Evolutionary conservation across 83 land plant genomes (phyloP).

Genomic region (Diphasiastrum complanatum): DNA sequence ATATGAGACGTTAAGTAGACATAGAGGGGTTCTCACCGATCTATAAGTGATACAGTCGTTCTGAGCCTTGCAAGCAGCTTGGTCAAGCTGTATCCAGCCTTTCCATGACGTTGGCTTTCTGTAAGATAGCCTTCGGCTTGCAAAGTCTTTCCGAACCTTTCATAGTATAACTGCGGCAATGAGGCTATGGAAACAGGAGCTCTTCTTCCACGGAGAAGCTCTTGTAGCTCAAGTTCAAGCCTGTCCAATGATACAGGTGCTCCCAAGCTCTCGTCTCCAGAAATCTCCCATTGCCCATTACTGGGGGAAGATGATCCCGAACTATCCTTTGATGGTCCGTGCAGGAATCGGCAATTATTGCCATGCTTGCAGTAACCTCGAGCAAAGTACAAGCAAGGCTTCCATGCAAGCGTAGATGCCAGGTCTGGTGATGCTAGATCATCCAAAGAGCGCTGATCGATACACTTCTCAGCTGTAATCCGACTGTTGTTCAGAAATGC

Average conservation of each 20-base stretch:
- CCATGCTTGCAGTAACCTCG: slow-evolving; percentile 37
- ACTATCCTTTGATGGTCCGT: slow-evolving; percentile 1
- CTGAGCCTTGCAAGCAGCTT: slow-evolving; percentile 24
- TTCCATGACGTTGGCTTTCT: slow-evolving; percentile 36
- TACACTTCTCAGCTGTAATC: slow-evolving; percentile 1
- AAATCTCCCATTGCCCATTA: neutral
- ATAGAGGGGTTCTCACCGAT: too few species aligned
- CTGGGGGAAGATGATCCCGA: neutral
- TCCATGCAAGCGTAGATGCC: slow-evolving; percentile 16
- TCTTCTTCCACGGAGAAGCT: slow-evolving; percentile 23
- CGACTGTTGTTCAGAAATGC: slow-evolving; percentile 10
- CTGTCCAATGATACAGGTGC: slow-evolving; percentile 19
- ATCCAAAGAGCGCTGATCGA: neutral
- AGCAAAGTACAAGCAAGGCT: slow-evolving; percentile 33
- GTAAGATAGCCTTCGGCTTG: slow-evolving; percentile 36
- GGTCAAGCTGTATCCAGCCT: slow-evolving; percentile 33
- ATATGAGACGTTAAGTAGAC: too few species aligned
- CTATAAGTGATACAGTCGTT: slow-evolving; percentile 26
- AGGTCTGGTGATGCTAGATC: neutral
- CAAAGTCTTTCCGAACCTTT: slow-evolving; percentile 23
- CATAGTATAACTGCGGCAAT: slow-evolving; percentile 29
- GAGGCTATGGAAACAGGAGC: slow-evolving; percentile 30
- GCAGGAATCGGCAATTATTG: slow-evolving; percentile 25
- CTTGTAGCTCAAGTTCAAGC: slow-evolving; percentile 23
- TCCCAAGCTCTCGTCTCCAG: neutral